Evolutionary conservation across 345 rosid genomes (phyloP).

Genomic region (Arabidopsis suecica): DNA sequence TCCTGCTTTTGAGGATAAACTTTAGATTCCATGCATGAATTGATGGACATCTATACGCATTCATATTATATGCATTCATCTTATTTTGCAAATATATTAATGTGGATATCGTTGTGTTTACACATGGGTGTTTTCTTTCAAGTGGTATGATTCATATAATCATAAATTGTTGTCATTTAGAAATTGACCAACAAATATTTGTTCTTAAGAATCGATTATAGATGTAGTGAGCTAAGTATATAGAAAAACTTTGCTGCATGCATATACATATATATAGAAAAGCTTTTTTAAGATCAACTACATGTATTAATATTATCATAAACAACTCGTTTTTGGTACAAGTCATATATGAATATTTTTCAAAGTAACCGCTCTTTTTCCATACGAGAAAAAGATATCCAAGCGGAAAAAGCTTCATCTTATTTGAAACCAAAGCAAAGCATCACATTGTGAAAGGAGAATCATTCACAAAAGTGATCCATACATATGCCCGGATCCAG

Average conservation of each 20-base stretch:
- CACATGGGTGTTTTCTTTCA: conserved; percentile 34
- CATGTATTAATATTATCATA: neutral
- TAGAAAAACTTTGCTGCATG: neutral
- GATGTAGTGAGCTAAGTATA: neutral
- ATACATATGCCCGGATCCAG: conserved; percentile 28
- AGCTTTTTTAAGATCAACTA: neutral
- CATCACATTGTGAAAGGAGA: conserved; percentile 9
- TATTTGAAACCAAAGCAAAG: conserved; percentile 5
- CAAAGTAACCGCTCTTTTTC: neutral
- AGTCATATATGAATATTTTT: neutral
- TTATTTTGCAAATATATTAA: conserved; percentile 4
- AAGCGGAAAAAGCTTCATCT: conserved; percentile 1
- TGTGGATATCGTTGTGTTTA: conserved; percentile 29
- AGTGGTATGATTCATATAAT: conserved; percentile 43
- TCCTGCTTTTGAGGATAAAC: conserved; percentile 67
- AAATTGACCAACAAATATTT: conserved; percentile 29
- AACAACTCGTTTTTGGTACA: neutral
- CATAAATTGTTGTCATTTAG: conserved; percentile 23
- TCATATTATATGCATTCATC: conserved; percentile 11
- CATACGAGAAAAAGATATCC: neutral
- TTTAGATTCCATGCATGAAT: conserved; percentile 56
- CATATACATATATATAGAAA: neutral
- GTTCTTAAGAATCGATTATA: neutral
- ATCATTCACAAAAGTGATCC: conserved; percentile 33
- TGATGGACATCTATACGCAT: conserved; percentile 23